These are phyloP conservation scores for Lachancea meyersii DNA, from an alignment of 805 yeast genomes.

Conservation along the genomic window DNA sequence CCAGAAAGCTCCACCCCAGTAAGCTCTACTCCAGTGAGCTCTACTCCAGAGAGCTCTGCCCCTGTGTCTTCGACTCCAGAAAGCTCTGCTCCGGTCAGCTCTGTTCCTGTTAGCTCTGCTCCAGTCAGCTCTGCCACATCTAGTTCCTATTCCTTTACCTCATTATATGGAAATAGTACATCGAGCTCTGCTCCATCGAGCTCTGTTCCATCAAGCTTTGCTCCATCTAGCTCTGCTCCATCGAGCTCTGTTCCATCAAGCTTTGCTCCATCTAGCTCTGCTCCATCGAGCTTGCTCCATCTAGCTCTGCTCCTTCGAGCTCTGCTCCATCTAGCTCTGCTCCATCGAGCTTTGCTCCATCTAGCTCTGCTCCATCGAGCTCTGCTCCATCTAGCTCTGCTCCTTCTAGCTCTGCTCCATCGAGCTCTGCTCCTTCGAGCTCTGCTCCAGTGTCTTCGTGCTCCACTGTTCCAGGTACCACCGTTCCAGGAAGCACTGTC, in stretches of 20 bases:
- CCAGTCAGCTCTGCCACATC: background rate
- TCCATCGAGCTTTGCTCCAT: background rate
- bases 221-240: conserved; percentile 2
- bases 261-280: conserved; percentile 3
- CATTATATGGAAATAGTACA: background rate
- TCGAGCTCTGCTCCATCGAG: background rate
- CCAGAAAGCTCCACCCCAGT: conserved; percentile 7
- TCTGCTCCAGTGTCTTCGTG: background rate
- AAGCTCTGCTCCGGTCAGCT: conserved; percentile 3
- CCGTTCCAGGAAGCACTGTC: background rate
- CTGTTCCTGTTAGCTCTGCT: conserved; percentile 4
- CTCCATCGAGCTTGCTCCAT: conserved; percentile 2
- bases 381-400: background rate
- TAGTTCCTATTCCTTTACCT: background rate
- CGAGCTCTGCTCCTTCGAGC: background rate
- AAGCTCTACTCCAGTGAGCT: conserved; percentile 4
- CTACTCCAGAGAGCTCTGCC: conserved; percentile 1
- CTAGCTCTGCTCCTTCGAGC: conserved; percentile 1
- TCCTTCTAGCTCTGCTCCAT: background rate
- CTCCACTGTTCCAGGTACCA: background rate
- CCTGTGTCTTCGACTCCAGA: background rate
- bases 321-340: background rate
- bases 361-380: background rate
- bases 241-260: conserved; percentile 2
- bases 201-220: background rate